Evolutionary conservation across 23 red algal species (phyloP).

Genomic region (Cyanidioschyzon merolae): DNA sequence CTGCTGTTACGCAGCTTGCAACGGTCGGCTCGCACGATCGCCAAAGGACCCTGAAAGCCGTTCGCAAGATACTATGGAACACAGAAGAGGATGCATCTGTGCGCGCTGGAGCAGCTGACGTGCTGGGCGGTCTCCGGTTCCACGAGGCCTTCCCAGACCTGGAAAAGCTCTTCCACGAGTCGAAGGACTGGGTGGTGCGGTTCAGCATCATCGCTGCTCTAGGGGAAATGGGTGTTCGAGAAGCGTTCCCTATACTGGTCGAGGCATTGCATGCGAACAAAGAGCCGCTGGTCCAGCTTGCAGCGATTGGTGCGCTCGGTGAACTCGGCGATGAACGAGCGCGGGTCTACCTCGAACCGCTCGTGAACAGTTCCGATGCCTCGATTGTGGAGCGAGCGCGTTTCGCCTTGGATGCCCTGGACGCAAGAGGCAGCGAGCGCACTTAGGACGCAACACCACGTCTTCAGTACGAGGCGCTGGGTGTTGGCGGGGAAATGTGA

Average conservation of each 20-base stretch:
- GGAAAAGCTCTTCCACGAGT: conserved; percentile 4
- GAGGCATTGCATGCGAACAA: neutral
- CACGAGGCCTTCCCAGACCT: conserved; percentile 9
- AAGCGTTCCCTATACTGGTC: neutral
- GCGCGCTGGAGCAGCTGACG: neutral
- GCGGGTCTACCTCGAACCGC: conserved; percentile 3
- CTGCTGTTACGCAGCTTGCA: conserved; percentile 1
- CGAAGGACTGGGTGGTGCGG: conserved; percentile 13
- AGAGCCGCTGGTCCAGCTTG: neutral
- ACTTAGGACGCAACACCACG: neutral
- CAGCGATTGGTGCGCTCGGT: conserved; percentile 21
- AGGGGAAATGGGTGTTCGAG: neutral
- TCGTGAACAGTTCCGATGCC: neutral
- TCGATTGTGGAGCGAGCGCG: neutral
- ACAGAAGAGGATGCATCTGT: neutral
- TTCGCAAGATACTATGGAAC: neutral
- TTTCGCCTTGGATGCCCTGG: neutral
- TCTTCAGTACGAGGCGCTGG: no score
- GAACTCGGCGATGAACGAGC: conserved; percentile 19
- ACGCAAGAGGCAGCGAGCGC: neutral
- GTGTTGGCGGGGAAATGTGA: no score
- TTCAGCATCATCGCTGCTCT: conserved; percentile 4
- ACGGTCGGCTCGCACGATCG: conserved; percentile 7
- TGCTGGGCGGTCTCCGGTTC: neutral
- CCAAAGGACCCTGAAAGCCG: neutral